Evolutionary conservation across 768 basidiomycete species (phyloP), one percentile per base, ranked within the genome.

Genomic region (Pleurotus citrinopileatus): DNA sequence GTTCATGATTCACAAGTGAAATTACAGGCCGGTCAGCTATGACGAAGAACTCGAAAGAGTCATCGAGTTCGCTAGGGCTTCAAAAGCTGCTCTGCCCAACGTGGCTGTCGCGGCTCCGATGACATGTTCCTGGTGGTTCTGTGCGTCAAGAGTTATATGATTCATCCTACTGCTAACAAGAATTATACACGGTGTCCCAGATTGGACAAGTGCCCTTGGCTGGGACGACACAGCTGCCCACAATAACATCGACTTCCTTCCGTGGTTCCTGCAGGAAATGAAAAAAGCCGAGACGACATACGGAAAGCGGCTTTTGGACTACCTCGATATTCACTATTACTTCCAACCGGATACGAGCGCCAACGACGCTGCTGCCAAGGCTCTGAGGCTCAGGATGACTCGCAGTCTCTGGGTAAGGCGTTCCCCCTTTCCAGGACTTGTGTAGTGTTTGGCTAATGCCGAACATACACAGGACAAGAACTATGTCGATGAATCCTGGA

Each of bases 401-500:
- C 73, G 79, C 17, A 75, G 75, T 53, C 66, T 77, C 29, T 82
- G 80, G 80, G 77, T 75, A 59, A 42, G 66, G 42, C 20, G 57
- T 3, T 20, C 32, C 40, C n/a, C n/a, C n/a, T n/a, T n/a, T 34
- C 12, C 25, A 19, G 13, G 47, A 34, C 15, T 28, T 25, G 26
- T 9, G 7, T 37, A 38, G 8, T 51, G 53, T 13, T n/a, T 42
- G 26, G 36, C 19, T 27, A 2, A 17, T 6, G 28, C n/a, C 10
- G 19, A 45, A 23, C 36, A 12, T 53, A 34, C 42, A 12, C 36
- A 74, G 73, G 78, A 82, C 55, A 65, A 74, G 2, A 62, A 65
- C n/a, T 82, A 82, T 58, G 70, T 75, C 45, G 80, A 82, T 54
- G 80, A 82, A 62, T 82, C 80, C 2, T 82, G 77, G 77, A 65